Conservation (phyloP, 129 eudicot genomes). For the Calendula officinalis region DNA sequence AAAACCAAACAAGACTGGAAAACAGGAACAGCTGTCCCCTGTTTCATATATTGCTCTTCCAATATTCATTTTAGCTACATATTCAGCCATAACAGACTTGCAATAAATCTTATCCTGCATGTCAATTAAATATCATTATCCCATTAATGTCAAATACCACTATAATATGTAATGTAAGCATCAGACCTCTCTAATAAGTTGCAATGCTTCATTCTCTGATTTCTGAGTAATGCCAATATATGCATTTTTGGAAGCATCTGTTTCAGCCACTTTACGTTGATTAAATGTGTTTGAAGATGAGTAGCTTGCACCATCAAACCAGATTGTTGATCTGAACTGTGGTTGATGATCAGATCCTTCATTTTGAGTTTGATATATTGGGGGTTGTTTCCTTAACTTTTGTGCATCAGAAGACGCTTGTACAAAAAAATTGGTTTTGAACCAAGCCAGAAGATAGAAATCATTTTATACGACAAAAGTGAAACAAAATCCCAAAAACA, state of each 20-base stretch:
- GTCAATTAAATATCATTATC: background rate
- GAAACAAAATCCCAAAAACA: background rate
- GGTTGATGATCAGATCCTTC: constrained; percentile 50
- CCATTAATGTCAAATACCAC: background rate
- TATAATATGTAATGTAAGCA: background rate
- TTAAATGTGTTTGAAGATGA: constrained; percentile 35
- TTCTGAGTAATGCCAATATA: constrained; percentile 28
- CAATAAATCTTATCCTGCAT: constrained; percentile 50
- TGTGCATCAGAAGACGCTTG: constrained; percentile 47
- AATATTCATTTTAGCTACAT: constrained; percentile 38
- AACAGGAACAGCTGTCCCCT: constrained; percentile 21
- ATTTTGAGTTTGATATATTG: constrained; percentile 36
- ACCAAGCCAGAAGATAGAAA: constrained; percentile 13
- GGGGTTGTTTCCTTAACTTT: constrained; percentile 31
- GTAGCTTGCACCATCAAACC: constrained; percentile 40
- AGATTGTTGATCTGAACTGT: constrained; percentile 40
- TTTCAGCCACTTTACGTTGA: constrained; percentile 41
- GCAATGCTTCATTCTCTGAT: constrained; percentile 30
- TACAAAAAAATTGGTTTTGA: constrained; percentile 15
- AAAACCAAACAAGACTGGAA: constrained; percentile 40
- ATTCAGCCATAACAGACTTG: constrained; percentile 55
- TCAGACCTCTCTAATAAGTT: constrained; percentile 45
- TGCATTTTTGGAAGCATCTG: constrained; percentile 51
- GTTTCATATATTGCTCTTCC: constrained; percentile 42
- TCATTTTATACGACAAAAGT: background rate